Percentiles rank a stretch among this genome's conserved stretches.
Evolutionary conservation across 257 asterid species (phyloP).

Genomic region (Scutellaria baicalensis): DNA sequence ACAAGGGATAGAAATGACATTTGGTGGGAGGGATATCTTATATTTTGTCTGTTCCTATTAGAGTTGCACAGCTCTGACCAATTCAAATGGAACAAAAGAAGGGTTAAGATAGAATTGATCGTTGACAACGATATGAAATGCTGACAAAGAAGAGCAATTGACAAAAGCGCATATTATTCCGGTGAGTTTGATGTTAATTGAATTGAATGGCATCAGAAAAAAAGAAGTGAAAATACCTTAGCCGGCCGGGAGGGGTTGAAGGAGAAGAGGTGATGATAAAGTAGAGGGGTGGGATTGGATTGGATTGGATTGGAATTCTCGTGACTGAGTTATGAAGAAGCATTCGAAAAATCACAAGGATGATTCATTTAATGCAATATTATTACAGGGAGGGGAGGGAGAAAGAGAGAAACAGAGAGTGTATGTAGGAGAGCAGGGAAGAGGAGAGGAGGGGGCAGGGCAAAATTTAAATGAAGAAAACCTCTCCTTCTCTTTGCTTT

Average conservation of each 20-base stretch:
- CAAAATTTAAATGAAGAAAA: not conserved
- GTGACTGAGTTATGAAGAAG: constrained; percentile 39
- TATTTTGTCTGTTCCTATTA: not conserved
- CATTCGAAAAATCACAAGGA: constrained; percentile 15
- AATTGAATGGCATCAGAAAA: too few relatives aligned
- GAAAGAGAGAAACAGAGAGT: too few relatives aligned
- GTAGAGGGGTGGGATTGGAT: constrained; percentile 19
- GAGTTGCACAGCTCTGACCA: not conserved
- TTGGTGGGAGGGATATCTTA: not conserved
- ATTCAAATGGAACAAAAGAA: constrained; percentile 2
- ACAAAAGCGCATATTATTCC: not conserved
- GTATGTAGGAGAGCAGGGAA: too few relatives aligned
- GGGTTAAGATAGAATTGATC: constrained; percentile 6
- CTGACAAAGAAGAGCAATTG: not conserved
- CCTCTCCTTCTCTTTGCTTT: constrained; percentile 32
- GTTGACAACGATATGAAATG: constrained; percentile 21
- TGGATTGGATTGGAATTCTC: constrained; percentile 37
- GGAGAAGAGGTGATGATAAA: not conserved
- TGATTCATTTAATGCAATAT: constrained; percentile 38
- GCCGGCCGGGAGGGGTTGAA: too few relatives aligned
- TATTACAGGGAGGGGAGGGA: too few relatives aligned
- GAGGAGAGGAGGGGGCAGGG: not conserved
- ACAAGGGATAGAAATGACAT: not conserved
- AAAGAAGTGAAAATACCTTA: too few relatives aligned
- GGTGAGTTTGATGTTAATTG: too few relatives aligned